A percentile compares a stretch with the other conserved stretches of the same genome.
Conservation (phyloP, 2,329 filamentous ascomycete genomes). For the Taxawa tesnikishii region DNA sequence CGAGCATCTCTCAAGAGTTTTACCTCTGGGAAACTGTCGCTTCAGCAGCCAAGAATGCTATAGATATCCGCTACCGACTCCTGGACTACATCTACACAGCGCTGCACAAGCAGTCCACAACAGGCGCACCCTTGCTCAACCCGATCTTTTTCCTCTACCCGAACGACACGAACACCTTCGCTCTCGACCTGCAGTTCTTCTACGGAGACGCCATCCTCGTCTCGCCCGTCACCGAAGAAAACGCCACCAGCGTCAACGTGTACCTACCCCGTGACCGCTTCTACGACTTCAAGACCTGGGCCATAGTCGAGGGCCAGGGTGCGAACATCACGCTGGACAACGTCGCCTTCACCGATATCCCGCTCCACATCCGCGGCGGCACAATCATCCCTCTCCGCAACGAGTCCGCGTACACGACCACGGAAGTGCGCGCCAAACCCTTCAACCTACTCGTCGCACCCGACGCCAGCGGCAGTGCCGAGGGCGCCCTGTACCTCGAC, state of each 20-base stretch:
- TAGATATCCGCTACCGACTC: slow-evolving; percentile 62
- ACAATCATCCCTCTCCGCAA: slow-evolving; percentile 50
- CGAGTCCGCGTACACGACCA: slow-evolving; percentile 47
- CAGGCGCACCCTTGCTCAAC: slow-evolving; percentile 54
- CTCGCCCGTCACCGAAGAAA: slow-evolving; percentile 41
- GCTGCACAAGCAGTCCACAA: slow-evolving; percentile 45
- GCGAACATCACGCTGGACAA: slow-evolving; percentile 29
- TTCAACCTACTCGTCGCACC: slow-evolving; percentile 64
- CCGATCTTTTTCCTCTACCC: slow-evolving; percentile 65
- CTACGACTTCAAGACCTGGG: slow-evolving; percentile 48
- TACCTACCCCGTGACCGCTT: slow-evolving; percentile 47
- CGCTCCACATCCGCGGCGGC: slow-evolving; percentile 56
- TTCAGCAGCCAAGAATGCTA: slow-evolving; percentile 54
- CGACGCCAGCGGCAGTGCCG: slow-evolving; percentile 47
- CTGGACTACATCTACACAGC: slow-evolving; percentile 72
- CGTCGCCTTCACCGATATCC: slow-evolving; percentile 42
- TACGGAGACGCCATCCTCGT: slow-evolving; percentile 45
- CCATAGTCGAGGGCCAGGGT: slow-evolving; percentile 33
- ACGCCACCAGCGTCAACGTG: slow-evolving; percentile 38
- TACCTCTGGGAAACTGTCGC: slow-evolving; percentile 57
- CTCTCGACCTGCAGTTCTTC: slow-evolving; percentile 45
- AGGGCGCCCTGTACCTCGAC: slow-evolving; percentile 61
- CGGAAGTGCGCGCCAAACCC: slow-evolving; percentile 48
- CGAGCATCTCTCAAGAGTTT: slow-evolving; percentile 51
- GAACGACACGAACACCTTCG: slow-evolving; percentile 38